A percentile compares a stretch with the other conserved stretches of the same genome.
phyloP scores from a whole-genome alignment of 495 filamentous ascomycete species.

The Aspergillus coremiiformis region DNA sequence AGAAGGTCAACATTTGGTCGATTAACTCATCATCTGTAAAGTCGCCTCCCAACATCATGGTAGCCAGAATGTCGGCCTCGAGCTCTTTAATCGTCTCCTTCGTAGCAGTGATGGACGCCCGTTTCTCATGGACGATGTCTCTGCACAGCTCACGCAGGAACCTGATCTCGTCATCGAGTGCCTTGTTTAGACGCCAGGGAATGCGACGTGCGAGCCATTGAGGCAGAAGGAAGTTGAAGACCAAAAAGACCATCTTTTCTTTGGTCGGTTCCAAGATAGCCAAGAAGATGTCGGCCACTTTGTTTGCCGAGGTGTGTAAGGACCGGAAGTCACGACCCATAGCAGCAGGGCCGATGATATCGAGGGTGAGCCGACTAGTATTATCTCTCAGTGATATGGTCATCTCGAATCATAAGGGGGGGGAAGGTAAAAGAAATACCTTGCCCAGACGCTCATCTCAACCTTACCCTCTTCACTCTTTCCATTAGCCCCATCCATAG shows the following conservation, averaged over 20 bases:
- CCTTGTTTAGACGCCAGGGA: conserved; percentile 60
- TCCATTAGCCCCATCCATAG: conserved; percentile 34
- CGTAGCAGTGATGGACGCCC: conserved; percentile 41
- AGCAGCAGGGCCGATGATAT: conserved; percentile 79
- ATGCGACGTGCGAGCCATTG: conserved; percentile 44
- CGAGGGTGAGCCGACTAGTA: conserved; percentile 62
- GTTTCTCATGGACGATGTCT: conserved; percentile 61
- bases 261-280: conserved; percentile 43
- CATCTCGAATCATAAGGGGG: neutral
- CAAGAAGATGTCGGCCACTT: conserved; percentile 61
- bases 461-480: conserved; percentile 42
- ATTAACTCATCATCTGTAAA: conserved; percentile 46
- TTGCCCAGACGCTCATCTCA: conserved; percentile 64
- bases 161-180: conserved; percentile 47
- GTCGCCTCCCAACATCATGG: conserved; percentile 46
- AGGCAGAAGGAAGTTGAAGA: conserved; percentile 41
- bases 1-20: conserved; percentile 49
- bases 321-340: conserved; percentile 75
- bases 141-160: conserved; percentile 57
- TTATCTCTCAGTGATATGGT: neutral
- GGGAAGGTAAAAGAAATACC: conserved; percentile 23
- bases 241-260: conserved; percentile 43
- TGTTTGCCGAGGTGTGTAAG: conserved; percentile 54
- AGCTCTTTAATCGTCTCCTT: conserved; percentile 47
- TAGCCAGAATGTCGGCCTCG: conserved; percentile 65